phyloP scores from a whole-genome alignment of 1,139 yeast species.

The Suhomyces bolitotheri region DNA sequence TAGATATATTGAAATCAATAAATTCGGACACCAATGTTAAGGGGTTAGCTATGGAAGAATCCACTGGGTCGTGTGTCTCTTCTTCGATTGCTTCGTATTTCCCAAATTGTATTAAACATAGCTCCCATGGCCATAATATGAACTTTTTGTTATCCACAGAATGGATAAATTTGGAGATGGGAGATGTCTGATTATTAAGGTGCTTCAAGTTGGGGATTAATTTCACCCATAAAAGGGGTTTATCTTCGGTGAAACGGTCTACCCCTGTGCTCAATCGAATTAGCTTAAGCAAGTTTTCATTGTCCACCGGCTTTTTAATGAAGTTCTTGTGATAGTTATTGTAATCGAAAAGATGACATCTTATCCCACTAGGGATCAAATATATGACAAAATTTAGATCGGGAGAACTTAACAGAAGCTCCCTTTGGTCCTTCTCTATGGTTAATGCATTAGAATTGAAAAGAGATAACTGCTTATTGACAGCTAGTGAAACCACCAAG shows the following conservation, averaged over 20 bases:
- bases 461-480: constrained; percentile 30
- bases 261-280: constrained; percentile 58
- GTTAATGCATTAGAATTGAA: constrained; percentile 29
- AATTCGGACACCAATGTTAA: constrained; percentile 37
- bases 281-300: constrained; percentile 46
- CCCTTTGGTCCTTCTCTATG: constrained; percentile 22
- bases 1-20: constrained; percentile 35
- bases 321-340: constrained; percentile 51
- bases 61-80: background rate
- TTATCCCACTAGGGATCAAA: constrained; percentile 72
- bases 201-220: constrained; percentile 67
- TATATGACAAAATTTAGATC: constrained; percentile 49
- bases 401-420: constrained; percentile 1
- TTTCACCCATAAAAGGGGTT: constrained; percentile 56
- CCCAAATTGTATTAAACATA: constrained; percentile 61
- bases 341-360: constrained; percentile 60
- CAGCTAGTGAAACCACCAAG: constrained; percentile 34
- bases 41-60: constrained; percentile 26
- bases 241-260: constrained; percentile 21
- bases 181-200: constrained; percentile 66
- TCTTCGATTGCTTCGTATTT: constrained; percentile 10
- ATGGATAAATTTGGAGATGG: constrained; percentile 55
- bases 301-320: constrained; percentile 12
- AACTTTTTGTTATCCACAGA: constrained; percentile 55
- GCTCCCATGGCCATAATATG: constrained; percentile 69